These are phyloP conservation scores for Castanea crenata DNA, from an alignment of 306 rosid genomes.

Conservation along the genomic window DNA sequence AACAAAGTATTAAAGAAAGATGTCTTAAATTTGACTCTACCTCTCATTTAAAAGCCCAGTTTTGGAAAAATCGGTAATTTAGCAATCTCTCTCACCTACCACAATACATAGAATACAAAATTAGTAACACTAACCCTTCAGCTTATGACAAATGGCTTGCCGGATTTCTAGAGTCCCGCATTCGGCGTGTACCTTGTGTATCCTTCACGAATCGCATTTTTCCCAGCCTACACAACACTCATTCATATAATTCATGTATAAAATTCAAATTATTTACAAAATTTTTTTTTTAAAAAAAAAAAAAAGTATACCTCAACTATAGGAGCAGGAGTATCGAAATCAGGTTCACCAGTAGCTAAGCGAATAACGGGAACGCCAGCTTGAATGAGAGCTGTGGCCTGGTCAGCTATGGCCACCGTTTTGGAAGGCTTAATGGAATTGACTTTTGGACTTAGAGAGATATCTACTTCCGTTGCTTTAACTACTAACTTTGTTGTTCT, in stretches of 20 bases:
- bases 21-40: too few species aligned
- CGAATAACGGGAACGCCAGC: slow-evolving; percentile 89
- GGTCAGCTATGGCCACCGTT: slow-evolving; percentile 82
- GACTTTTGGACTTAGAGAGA: slow-evolving; percentile 78
- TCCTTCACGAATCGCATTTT: slow-evolving; percentile 87
- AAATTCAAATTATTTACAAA: not conserved
- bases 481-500: slow-evolving; percentile 37
- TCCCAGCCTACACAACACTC: slow-evolving; percentile 63
- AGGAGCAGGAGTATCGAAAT: slow-evolving; percentile 80
- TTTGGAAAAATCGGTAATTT: too few species aligned
- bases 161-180: slow-evolving; percentile 81
- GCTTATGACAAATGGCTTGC: slow-evolving; percentile 81
- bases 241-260: too few species aligned
- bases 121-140: slow-evolving; percentile 51
- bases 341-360: slow-evolving; percentile 89
- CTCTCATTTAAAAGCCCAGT: too few species aligned
- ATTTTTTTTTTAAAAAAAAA: not conserved
- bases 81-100: too few species aligned
- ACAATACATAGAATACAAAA: too few species aligned
- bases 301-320: slow-evolving; percentile 32
- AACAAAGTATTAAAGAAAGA: too few species aligned
- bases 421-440: slow-evolving; percentile 81
- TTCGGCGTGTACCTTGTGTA: slow-evolving; percentile 77
- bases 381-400: slow-evolving; percentile 76
- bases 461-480: slow-evolving; percentile 41